These are phyloP conservation scores for Lagenidium giganteum DNA, from an alignment of 352 stramenopile species.

Conservation along the genomic window DNA sequence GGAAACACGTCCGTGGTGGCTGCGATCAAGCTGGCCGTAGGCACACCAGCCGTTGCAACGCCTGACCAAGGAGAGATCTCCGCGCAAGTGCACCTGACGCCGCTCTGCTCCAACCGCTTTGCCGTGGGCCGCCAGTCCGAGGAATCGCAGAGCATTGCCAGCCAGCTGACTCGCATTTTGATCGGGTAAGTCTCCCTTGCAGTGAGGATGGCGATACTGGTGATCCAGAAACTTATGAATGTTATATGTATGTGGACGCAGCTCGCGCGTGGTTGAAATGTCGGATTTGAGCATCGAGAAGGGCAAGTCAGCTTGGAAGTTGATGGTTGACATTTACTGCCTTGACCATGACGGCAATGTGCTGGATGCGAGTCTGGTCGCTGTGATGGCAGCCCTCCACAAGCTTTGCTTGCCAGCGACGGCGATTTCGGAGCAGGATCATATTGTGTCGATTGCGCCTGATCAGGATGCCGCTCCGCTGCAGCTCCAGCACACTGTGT, in stretches of 20 bases:
- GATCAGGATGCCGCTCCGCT: constrained; percentile 45
- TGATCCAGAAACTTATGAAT: background rate
- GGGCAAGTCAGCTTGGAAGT: constrained; percentile 74
- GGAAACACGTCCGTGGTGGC: constrained; percentile 69
- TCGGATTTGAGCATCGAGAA: constrained; percentile 66
- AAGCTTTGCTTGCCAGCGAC: constrained; percentile 57
- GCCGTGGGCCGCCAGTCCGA: constrained; percentile 63
- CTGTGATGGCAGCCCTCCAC: constrained; percentile 67
- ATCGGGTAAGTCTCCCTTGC: constrained; percentile 32
- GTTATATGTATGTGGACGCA: constrained; percentile 13
- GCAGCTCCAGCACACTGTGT: constrained; percentile 50
- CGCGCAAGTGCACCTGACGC: constrained; percentile 76
- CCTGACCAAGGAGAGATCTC: constrained; percentile 75
- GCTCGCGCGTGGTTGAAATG: constrained; percentile 76
- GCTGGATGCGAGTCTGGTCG: constrained; percentile 58
- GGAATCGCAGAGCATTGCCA: constrained; percentile 73
- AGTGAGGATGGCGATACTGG: background rate
- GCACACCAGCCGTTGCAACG: constrained; percentile 54
- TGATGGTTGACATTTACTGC: constrained; percentile 79
- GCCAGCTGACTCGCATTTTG: constrained; percentile 67
- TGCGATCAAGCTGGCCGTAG: constrained; percentile 70
- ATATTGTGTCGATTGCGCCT: constrained; percentile 61
- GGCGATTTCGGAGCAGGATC: constrained; percentile 55
- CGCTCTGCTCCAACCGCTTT: constrained; percentile 72
- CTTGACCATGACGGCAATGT: constrained; percentile 83